A percentile compares a stretch with the other conserved stretches of the same genome.
Conservation (phyloP, 2,329 filamentous ascomycete genomes). For the Botrytis aclada region DNA sequence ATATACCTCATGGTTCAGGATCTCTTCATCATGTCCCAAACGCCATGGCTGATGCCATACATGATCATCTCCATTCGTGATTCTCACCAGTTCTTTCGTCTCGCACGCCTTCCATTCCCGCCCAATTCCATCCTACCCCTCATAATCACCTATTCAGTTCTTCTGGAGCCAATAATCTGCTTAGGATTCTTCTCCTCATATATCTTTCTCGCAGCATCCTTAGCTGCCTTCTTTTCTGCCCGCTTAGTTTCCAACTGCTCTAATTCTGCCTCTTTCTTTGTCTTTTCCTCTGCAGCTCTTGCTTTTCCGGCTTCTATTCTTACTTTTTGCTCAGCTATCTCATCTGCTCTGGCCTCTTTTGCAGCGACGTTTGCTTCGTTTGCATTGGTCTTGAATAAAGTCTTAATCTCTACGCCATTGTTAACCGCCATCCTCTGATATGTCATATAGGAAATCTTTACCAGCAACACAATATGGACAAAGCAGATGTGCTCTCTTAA, state of each 20-base stretch:
- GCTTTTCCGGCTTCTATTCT: constrained; percentile 7
- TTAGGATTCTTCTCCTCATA: constrained; percentile 12
- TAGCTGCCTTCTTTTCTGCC: background rate
- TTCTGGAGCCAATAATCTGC: constrained; percentile 1
- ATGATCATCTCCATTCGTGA: constrained; percentile 17
- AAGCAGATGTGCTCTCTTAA: constrained; percentile 84
- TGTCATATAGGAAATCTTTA: constrained; percentile 46
- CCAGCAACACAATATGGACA: constrained; percentile 84
- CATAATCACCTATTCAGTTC: background rate
- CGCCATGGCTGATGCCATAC: constrained; percentile 26
- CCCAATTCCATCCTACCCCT: background rate
- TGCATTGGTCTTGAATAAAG: constrained; percentile 28
- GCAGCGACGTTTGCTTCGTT: constrained; percentile 13
- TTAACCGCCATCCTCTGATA: constrained; percentile 1
- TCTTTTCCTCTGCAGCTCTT: background rate
- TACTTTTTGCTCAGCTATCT: constrained; percentile 5
- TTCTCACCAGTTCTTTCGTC: background rate
- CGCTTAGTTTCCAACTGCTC: background rate
- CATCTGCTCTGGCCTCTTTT: constrained; percentile 12
- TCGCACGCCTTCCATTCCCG: background rate
- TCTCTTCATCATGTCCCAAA: constrained; percentile 26
- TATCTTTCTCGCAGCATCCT: constrained; percentile 6
- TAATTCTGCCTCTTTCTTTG: background rate
- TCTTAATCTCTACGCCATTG: constrained; percentile 35
- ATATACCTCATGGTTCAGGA: constrained; percentile 14